Percentiles rank a stretch among this genome's conserved stretches.
Conservation (phyloP, 192 early-diverging fungal species). For the Kickxella alabastrina region DNA sequence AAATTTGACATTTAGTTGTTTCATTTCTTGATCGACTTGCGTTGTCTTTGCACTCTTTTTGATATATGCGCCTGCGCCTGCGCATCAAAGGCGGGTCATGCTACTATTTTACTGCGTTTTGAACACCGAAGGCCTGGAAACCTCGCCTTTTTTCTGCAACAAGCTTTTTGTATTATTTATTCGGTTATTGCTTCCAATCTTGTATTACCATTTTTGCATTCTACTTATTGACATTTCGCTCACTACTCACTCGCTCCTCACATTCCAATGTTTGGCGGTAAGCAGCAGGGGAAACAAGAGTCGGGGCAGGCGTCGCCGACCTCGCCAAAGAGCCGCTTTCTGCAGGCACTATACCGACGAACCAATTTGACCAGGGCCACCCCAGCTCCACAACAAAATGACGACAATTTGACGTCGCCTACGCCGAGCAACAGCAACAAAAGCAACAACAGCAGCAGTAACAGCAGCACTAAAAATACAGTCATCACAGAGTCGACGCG, state of each 20-base stretch:
- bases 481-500: too few relatives aligned
- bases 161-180: neutral
- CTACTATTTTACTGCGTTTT: too few relatives aligned
- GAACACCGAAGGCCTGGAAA: too few relatives aligned
- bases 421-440: neutral
- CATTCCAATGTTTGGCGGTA: conserved; percentile 4
- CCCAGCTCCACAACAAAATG: neutral
- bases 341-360: conserved; percentile 33
- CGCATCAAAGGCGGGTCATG: too few relatives aligned
- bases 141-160: neutral
- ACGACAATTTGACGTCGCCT: neutral
- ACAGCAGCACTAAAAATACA: neutral
- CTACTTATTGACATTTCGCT: too few relatives aligned
- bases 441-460: conserved; percentile 1
- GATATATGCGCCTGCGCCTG: too few relatives aligned
- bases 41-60: neutral
- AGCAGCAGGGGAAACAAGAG: conserved; percentile 6
- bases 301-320: too few relatives aligned
- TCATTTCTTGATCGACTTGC: neutral
- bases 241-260: neutral
- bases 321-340: conserved; percentile 26
- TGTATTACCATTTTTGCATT: neutral
- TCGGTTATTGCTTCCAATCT: neutral
- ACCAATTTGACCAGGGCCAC: neutral
- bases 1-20: too few relatives aligned